Conservation (phyloP, 1,284 basidiomycete species). For the Boletus smithii region DNA sequence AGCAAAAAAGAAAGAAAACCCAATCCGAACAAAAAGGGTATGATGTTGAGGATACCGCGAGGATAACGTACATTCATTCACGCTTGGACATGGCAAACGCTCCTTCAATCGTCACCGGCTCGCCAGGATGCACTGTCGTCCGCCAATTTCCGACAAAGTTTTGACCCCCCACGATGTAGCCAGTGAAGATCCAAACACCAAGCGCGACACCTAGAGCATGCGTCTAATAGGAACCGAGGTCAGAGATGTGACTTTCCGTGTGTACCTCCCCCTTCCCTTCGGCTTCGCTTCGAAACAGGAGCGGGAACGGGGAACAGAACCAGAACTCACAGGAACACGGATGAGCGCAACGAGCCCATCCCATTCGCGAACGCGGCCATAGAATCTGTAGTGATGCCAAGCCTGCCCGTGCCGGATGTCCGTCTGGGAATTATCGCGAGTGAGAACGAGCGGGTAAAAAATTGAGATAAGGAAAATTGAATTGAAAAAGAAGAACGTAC, state of each 20-base stretch:
- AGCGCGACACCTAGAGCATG: slow-evolving; percentile 9
- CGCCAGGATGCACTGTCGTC: slow-evolving; percentile 35
- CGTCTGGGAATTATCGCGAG: slow-evolving; percentile 37
- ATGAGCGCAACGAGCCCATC: slow-evolving; percentile 67
- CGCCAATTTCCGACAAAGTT: slow-evolving; percentile 74
- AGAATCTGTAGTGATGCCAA: slow-evolving; percentile 57
- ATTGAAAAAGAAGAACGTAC: slow-evolving; percentile 26
- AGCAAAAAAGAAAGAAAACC: not conserved
- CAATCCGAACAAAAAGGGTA: slow-evolving; percentile 2
- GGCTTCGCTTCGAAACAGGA: not conserved
- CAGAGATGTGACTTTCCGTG: not conserved
- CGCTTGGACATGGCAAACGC: slow-evolving; percentile 53
- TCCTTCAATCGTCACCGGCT: slow-evolving; percentile 51
- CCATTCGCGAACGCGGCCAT: slow-evolving; percentile 63
- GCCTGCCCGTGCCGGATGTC: slow-evolving; percentile 54
- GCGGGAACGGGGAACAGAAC: not conserved
- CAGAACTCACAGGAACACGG: slow-evolving; percentile 42
- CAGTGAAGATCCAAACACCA: slow-evolving; percentile 59
- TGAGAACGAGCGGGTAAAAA: not conserved
- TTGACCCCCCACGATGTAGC: slow-evolving; percentile 60
- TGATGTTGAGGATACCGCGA: too few relatives aligned
- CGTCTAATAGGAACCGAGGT: slow-evolving; percentile 8
- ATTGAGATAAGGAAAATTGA: too few relatives aligned
- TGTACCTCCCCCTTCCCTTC: not conserved
- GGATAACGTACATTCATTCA: slow-evolving; percentile 18